phyloP scores from a whole-genome alignment of 768 basidiomycete genomes.

The Suillus ampliporus region DNA sequence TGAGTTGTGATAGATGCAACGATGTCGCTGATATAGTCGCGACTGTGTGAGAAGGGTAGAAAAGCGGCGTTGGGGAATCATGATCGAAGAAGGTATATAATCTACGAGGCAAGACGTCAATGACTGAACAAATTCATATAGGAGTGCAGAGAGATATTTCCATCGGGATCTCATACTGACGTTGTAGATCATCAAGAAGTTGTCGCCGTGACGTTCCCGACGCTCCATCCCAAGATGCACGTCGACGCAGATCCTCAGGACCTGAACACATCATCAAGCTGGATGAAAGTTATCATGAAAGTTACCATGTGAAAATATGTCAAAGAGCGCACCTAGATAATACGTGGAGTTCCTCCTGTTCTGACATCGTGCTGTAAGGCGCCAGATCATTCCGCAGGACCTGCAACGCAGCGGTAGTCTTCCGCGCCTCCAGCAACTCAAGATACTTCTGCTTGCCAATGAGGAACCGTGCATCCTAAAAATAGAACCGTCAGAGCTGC shows the following conservation, averaged over 20 bases:
- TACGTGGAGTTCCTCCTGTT: constrained; percentile 81
- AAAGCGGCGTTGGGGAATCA: constrained; percentile 92
- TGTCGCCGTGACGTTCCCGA: constrained; percentile 76
- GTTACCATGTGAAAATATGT: constrained; percentile 17
- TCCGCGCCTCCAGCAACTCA: constrained; percentile 83
- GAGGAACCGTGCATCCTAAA: constrained; percentile 81
- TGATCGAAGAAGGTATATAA: constrained; percentile 87
- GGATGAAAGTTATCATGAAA: constrained; percentile 22
- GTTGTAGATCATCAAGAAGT: constrained; percentile 81
- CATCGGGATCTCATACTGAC: constrained; percentile 47
- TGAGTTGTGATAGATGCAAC: constrained; percentile 88
- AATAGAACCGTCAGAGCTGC: constrained; percentile 28
- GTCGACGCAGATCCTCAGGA: constrained; percentile 78
- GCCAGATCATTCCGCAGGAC: constrained; percentile 90
- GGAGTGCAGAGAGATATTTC: background rate
- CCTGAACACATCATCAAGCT: constrained; percentile 95
- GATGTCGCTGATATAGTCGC: constrained; percentile 74
- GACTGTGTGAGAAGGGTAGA: constrained; percentile 87
- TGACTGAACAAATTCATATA: background rate
- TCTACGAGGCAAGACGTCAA: constrained; percentile 48
- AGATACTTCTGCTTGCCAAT: constrained; percentile 97
- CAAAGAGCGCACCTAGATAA: constrained; percentile 75
- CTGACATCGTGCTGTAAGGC: constrained; percentile 77
- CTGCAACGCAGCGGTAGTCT: constrained; percentile 80
- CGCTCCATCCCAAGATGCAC: constrained; percentile 91